Base-by-base conservation (phyloP, 495 filamentous ascomycete species). In the Penicillium canescens region DNA sequence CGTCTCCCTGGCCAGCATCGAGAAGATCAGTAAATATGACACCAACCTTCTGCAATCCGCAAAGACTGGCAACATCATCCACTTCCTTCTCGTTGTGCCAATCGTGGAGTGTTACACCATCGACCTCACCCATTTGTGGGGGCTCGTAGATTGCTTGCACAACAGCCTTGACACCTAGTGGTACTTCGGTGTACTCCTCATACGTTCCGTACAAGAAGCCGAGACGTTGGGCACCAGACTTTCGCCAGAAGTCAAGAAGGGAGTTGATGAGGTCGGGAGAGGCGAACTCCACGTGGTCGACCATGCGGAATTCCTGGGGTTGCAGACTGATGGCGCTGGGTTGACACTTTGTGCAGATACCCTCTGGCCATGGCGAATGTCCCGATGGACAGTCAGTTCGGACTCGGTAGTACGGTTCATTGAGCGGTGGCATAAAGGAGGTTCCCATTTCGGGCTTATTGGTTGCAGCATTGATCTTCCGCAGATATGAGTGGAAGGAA, bases 341-440 rank as follows among this genome's bases (percentile, higher is more conserved):
- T 64, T 99, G 94, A 64, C 94, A 99, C 69, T 98, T 99, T 38
- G 91, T 95, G 74, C 94, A 99, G 57, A 99, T 98, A n/a, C 94
- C 94, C 57, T 93, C 91, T 13, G 94, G 94, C 87, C 93, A 99
- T 38, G 84, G 81, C 2, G 90, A 86, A 67, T 99, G 94, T 5
- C 94, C 93, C 4, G 92, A 91, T 5, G 94, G 93, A 62, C 94
- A 99, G 62, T 96, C 84, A 24, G 79, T 84, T 66, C 82, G 87
- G 42, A 99, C 92, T 42, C 94, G 84, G 68, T 91, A 97, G 68
- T 90, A 96, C 2, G 93, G 95, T 67, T 99, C 94, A 56, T 82
- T 91, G 5, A 99, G 82, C 0, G 94, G 94, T 6, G 95, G 94
- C 81, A 99, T 97, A 70, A 90, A 99, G 14, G 95, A 98, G 54